Evolutionary conservation across 2,329 filamentous ascomycete species (phyloP).

Genomic region (Pseudocercospora pini-densiflorae): DNA sequence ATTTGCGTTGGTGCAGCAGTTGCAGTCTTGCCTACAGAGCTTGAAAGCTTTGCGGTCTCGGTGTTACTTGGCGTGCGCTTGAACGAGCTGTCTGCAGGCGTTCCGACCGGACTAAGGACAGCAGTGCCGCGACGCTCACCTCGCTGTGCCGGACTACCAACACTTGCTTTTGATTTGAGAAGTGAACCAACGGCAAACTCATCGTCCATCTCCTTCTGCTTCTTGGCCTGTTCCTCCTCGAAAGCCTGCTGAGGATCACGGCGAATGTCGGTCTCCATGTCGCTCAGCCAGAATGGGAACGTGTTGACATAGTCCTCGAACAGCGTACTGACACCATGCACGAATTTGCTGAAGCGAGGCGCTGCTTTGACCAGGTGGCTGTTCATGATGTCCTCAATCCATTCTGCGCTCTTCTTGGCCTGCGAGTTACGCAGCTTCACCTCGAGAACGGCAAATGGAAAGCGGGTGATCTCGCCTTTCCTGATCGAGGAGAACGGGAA

Average conservation of each 20-base stretch:
- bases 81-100: conserved; percentile 49
- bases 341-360: conserved; percentile 94
- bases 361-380: conserved; percentile 91
- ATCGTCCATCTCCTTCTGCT: conserved; percentile 80
- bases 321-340: conserved; percentile 86
- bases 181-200: conserved; percentile 89
- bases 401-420: conserved; percentile 73
- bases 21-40: conserved; percentile 14
- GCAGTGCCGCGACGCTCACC: conserved; percentile 59
- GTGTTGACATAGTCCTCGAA: conserved; percentile 96
- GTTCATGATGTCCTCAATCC: conserved; percentile 89
- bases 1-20: conserved; percentile 34
- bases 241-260: conserved; percentile 90
- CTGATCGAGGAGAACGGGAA: conserved; percentile 88
- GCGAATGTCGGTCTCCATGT: conserved; percentile 90
- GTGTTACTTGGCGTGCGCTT: conserved; percentile 19
- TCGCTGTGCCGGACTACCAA: conserved; percentile 39
- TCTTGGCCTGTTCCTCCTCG: conserved; percentile 85
- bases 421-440: conserved; percentile 71
- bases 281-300: conserved; percentile 93
- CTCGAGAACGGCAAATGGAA: conserved; percentile 89
- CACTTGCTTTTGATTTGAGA: conserved; percentile 58
- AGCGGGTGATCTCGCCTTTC: conserved; percentile 87
- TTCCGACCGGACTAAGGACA: conserved; percentile 69
- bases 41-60: conserved; percentile 22